These are phyloP conservation scores for Artomyces pyxidatus DNA, from an alignment of 768 basidiomycete species.

Conservation along the genomic window DNA sequence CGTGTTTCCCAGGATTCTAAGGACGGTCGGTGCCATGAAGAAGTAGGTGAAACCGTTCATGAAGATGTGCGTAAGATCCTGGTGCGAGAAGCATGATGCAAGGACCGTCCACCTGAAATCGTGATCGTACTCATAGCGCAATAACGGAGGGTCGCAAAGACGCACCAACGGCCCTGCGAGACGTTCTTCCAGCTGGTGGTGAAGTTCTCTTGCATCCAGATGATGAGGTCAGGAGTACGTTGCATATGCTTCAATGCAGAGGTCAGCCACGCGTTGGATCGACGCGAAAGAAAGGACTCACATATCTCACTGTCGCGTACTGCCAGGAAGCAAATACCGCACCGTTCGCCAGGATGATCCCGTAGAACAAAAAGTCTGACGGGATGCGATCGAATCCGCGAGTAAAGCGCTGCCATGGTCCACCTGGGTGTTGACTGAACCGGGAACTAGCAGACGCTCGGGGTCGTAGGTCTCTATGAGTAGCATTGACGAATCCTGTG, in stretches of 20 bases:
- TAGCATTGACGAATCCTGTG: conserved; percentile 12
- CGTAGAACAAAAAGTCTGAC: conserved; percentile 44
- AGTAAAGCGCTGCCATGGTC: conserved; percentile 16
- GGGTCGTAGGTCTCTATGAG: conserved; percentile 12
- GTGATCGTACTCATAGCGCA: not conserved
- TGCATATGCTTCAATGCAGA: conserved; percentile 11
- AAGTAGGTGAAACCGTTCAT: conserved; percentile 73
- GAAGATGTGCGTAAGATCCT: conserved; percentile 50
- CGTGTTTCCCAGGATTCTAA: conserved; percentile 54
- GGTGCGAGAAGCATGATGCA: conserved; percentile 67
- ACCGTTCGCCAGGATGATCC: conserved; percentile 58
- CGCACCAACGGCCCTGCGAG: conserved; percentile 55
- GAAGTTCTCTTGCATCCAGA: conserved; percentile 59
- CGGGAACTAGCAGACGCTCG: not conserved
- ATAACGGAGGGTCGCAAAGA: conserved; percentile 6
- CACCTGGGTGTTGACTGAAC: not conserved
- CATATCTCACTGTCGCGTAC: conserved; percentile 19
- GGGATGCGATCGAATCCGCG: conserved; percentile 47
- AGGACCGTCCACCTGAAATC: conserved; percentile 61
- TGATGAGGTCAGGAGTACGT: conserved; percentile 29
- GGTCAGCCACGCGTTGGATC: conserved; percentile 1
- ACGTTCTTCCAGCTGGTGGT: conserved; percentile 53
- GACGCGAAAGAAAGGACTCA: conserved; percentile 9
- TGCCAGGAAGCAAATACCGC: conserved; percentile 55
- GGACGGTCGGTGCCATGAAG: conserved; percentile 63